Evolutionary conservation across 129 eudicot genomes (phyloP).

Genomic region (Chrysanthemum seticuspe): DNA sequence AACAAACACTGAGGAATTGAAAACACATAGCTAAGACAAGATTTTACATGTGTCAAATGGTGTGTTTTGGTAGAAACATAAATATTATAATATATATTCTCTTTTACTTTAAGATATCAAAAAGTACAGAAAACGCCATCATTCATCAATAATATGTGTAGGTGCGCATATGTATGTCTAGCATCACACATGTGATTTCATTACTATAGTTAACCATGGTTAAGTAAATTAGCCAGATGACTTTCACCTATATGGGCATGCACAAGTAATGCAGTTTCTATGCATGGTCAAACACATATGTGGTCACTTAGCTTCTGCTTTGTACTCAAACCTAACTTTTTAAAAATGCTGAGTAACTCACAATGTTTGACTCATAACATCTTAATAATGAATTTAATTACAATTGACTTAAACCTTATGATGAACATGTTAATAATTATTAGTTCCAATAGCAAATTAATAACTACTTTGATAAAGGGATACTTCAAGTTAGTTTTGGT

Average conservation of each 20-base stretch:
- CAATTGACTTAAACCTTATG: background rate
- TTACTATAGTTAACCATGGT: conserved; percentile 42
- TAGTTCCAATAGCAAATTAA: too few species aligned
- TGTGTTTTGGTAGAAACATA: conserved; percentile 9
- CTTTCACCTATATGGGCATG: conserved; percentile 30
- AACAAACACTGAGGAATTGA: conserved; percentile 50
- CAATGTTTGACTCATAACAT: background rate
- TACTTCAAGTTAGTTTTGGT: background rate
- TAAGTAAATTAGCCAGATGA: conserved; percentile 23
- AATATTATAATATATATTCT: conserved; percentile 17
- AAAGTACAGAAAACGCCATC: conserved; percentile 70
- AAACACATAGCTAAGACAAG: conserved; percentile 43
- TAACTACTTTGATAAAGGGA: too few species aligned
- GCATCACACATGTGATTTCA: conserved; percentile 26
- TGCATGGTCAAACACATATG: conserved; percentile 29
- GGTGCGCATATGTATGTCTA: conserved; percentile 25
- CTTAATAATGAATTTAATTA: background rate
- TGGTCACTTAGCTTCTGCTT: conserved; percentile 5
- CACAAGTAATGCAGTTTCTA: conserved; percentile 27
- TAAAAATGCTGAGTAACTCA: background rate
- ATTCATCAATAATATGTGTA: conserved; percentile 72
- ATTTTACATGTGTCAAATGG: conserved; percentile 22
- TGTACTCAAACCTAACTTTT: background rate
- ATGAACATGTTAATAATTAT: background rate
- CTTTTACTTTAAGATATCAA: conserved; percentile 29